Percentiles rank a stretch among this genome's conserved stretches.
These are phyloP conservation scores for Pseudogymnoascus destructans DNA, from an alignment of 2,329 filamentous ascomycete genomes.

Conservation along the genomic window DNA sequence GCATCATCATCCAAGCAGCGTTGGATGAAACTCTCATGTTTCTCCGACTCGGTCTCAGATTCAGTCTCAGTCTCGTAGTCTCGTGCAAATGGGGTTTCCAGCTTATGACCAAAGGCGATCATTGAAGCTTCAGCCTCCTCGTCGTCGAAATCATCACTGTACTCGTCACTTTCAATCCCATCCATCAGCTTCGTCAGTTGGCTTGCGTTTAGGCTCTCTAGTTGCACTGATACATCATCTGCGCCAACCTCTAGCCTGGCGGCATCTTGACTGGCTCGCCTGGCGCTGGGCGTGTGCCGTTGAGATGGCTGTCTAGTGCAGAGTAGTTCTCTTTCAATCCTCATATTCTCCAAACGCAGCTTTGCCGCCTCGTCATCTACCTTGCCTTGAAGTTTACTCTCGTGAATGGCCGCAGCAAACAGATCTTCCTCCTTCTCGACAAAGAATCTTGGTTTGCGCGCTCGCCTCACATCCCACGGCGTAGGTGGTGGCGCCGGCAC, in stretches of 20 bases:
- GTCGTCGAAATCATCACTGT: not conserved
- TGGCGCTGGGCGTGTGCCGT: not conserved
- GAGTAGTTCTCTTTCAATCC: not conserved
- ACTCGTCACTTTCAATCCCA: not conserved
- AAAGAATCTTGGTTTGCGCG: conserved; percentile 17
- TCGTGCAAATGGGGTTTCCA: not conserved
- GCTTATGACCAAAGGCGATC: not conserved
- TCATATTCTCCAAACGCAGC: not conserved
- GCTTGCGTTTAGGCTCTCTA: not conserved
- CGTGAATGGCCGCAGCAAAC: conserved; percentile 18
- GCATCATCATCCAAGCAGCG: not conserved
- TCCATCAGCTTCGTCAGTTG: not conserved
- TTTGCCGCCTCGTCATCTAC: not conserved
- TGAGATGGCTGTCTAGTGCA: not conserved
- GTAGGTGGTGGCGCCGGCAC: not conserved
- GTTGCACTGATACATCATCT: not conserved
- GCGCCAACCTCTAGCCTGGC: not conserved
- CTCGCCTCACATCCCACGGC: not conserved
- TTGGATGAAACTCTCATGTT: not conserved
- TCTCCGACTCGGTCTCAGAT: not conserved
- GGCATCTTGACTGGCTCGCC: not conserved
- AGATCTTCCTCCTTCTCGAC: conserved; percentile 23
- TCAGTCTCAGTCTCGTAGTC: not conserved
- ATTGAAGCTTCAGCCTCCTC: not conserved
- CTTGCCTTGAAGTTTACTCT: conserved; percentile 14